These are phyloP conservation scores for Heliamphora pulchella DNA, from an alignment of 179 eudicot species.

Conservation along the genomic window DNA sequence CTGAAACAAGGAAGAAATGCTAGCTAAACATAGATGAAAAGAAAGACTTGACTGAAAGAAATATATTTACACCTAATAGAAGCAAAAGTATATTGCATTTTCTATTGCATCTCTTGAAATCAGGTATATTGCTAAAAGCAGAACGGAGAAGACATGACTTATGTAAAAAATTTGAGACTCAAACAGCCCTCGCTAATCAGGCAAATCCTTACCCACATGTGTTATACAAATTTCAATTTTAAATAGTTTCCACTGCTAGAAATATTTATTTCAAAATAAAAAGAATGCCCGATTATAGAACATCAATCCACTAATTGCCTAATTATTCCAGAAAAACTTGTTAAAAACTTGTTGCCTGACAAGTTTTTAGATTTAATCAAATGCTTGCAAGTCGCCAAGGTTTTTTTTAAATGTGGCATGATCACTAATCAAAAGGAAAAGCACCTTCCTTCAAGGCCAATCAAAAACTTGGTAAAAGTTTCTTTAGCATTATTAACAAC, in stretches of 20 bases:
- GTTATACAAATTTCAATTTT: not conserved
- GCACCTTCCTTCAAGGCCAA: not conserved
- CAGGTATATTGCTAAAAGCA: not conserved
- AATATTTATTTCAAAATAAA: not conserved
- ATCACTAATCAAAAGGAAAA: not conserved
- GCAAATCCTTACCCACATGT: not conserved
- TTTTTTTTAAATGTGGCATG: not conserved
- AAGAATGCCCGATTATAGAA: not conserved
- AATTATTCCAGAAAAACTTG: not conserved
- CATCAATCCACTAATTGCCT: too few species aligned
- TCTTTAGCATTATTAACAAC: too few species aligned
- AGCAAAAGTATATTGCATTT: not conserved
- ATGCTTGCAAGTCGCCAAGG: not conserved
- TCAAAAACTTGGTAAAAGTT: too few species aligned
- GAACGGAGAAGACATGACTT: not conserved
- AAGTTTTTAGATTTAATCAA: not conserved
- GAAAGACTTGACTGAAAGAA: not conserved
- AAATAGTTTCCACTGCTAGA: not conserved
- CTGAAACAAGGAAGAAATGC: constrained; percentile 29
- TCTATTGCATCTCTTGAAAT: not conserved
- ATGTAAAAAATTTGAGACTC: too few species aligned
- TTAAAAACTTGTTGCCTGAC: not conserved
- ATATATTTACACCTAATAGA: not conserved
- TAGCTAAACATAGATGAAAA: not conserved
- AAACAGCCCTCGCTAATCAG: not conserved